Base-by-base conservation (phyloP, 805 yeast genomes). In the Candida glaebosa region DNA sequence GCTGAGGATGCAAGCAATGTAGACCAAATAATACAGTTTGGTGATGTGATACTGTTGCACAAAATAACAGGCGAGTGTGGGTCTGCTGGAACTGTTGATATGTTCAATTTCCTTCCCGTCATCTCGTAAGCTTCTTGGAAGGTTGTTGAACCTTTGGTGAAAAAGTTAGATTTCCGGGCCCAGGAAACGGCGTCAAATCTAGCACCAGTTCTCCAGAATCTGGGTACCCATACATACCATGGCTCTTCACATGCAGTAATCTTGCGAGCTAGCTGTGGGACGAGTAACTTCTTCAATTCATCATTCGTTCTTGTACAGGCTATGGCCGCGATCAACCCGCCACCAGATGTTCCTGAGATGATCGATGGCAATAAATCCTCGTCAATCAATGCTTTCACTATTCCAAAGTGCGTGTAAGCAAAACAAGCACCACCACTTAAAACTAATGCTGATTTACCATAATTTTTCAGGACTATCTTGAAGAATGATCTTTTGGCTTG, bases 21-120 rank as follows among this genome's bases (percentile, higher is more conserved):
- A 2, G 87, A 79, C 93, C 93, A 85, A n/a, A 86, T 81, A 12
- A 84, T 79, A 58, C 91, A 84, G 56, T 83, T 75, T 8, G 93
- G 93, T 12, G 90, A 77, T 0, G 93, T 85, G 44, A 84, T 74
- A 51, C 81, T 78, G 51, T 85, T 85, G 56, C 91, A 82, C 37
- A 85, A 63, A 52, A 86, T 84, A 2, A 82, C 89, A 0, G 95
- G 93, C 2, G 89, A 81, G 57, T 83, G 84, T 0, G 88, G 84
- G 54, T 85, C 90, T 10, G 87, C 81, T 2, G 95, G 93, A 2
- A 86, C 89, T 0, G 90, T 84, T 0, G 88, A 78, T 16, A 85
- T 77, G 57, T 86, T 85, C 45, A 85, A 69, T 18, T 78, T 72
- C 41, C 84, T 73, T 0, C 93, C 93, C 0, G 93, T 84, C 24